phyloP scores from a whole-genome alignment of 2,329 filamentous ascomycete species.

The Pseudogymnoascus sp. region DNA sequence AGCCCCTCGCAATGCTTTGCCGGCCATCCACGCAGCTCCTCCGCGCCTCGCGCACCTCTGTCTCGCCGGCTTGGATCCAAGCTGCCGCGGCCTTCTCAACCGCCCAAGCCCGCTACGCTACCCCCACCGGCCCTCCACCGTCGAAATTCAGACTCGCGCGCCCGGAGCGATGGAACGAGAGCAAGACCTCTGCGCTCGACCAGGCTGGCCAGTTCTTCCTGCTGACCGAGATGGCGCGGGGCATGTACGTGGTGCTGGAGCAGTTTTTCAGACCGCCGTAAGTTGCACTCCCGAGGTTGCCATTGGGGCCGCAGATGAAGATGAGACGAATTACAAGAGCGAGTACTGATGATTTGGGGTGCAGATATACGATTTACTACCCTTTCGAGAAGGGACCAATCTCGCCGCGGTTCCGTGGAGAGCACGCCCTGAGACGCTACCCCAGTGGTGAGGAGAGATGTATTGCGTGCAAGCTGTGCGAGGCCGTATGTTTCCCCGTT shows the following conservation, averaged over 20 bases:
- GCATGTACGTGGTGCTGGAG: conserved; percentile 96
- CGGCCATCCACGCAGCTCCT: conserved; percentile 26
- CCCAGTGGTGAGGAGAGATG: conserved; percentile 97
- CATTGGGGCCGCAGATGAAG: conserved; percentile 6
- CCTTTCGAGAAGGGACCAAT: conserved; percentile 99
- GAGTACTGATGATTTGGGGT: conserved; percentile 11
- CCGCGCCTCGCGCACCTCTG: conserved; percentile 22
- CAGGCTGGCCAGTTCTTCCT: conserved; percentile 90
- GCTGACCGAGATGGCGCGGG: conserved; percentile 88
- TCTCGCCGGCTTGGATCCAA: conserved; percentile 2
- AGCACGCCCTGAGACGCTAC: conserved; percentile 93
- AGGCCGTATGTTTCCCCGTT: conserved; percentile 54
- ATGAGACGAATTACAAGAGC: not conserved
- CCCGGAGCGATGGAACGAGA: conserved; percentile 72
- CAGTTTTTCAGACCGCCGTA: conserved; percentile 98
- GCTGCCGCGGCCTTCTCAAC: conserved; percentile 26
- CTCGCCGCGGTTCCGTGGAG: conserved; percentile 93
- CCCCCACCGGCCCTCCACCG: conserved; percentile 71
- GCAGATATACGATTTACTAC: conserved; percentile 95
- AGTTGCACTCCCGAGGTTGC: conserved; percentile 31
- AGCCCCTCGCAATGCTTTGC: conserved; percentile 31
- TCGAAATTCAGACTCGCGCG: conserved; percentile 71
- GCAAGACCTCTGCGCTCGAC: conserved; percentile 69
- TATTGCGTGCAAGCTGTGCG: conserved; percentile 99
- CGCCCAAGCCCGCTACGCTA: conserved; percentile 36